A percentile compares a stretch with the other conserved stretches of the same genome.
Evolutionary conservation across 768 basidiomycete species (phyloP).

Genomic region (Albatrellus ellisii): DNA sequence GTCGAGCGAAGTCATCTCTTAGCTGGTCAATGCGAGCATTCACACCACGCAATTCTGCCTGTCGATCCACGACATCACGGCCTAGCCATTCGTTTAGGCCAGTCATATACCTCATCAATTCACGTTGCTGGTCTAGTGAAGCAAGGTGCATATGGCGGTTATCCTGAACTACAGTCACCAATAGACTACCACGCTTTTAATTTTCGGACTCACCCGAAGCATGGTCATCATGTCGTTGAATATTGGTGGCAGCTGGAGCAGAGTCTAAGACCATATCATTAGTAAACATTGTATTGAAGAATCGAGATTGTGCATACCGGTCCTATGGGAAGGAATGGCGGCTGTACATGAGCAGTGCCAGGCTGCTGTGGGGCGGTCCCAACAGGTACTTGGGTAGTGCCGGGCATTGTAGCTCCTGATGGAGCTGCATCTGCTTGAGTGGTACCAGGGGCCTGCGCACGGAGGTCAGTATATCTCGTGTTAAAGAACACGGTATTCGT

Average conservation of each 20-base stretch:
- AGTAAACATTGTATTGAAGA: neutral
- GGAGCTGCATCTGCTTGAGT: neutral
- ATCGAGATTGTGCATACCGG: constrained; percentile 35
- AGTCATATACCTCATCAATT: constrained; percentile 69
- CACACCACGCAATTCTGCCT: constrained; percentile 56
- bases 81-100: constrained; percentile 70
- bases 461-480: neutral
- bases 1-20: constrained; percentile 28
- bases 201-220: constrained; percentile 34
- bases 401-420: neutral
- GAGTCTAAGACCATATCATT: constrained; percentile 28
- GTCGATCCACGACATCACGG: constrained; percentile 68
- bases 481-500: neutral
- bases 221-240: constrained; percentile 63
- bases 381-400: neutral
- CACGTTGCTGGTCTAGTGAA: constrained; percentile 67
- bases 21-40: constrained; percentile 44
- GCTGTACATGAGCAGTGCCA: constrained; percentile 5
- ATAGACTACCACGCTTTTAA: neutral
- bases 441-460: neutral
- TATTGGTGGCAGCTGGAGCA: constrained; percentile 43
- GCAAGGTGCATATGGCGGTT: constrained; percentile 63
- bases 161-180: constrained; percentile 32
- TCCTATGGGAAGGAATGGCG: constrained; percentile 15
- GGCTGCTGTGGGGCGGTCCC: neutral